Percentiles rank a stretch among this genome's conserved stretches.
Evolutionary conservation across 1,139 yeast genomes (phyloP).

Genomic region (Yamadazyma pseudoaaseri): DNA sequence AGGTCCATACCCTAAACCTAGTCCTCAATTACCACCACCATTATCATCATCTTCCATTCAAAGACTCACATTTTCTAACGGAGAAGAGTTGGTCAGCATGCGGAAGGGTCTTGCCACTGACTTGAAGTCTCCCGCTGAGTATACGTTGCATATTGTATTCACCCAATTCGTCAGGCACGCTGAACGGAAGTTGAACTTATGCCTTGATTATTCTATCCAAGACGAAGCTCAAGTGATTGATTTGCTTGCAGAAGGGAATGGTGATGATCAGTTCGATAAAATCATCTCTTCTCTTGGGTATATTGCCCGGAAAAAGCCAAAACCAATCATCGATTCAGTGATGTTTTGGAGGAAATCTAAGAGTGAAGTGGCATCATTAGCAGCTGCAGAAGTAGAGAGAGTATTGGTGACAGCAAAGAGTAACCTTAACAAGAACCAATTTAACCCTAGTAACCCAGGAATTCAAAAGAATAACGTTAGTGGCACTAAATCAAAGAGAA

Average conservation of each 20-base stretch:
- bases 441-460: conserved; percentile 12
- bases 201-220: conserved; percentile 65
- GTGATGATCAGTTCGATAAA: conserved; percentile 81
- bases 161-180: conserved; percentile 95
- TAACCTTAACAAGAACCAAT: conserved; percentile 11
- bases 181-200: conserved; percentile 75
- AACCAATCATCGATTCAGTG: conserved; percentile 94
- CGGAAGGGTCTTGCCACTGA: conserved; percentile 58
- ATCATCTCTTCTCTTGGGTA: conserved; percentile 85
- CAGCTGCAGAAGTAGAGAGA: conserved; percentile 60
- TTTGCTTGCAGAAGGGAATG: conserved; percentile 75
- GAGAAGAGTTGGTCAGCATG: conserved; percentile 33
- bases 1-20: conserved; percentile 18
- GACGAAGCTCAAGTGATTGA: conserved; percentile 82
- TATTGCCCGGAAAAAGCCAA: conserved; percentile 86
- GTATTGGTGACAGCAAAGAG: conserved; percentile 24
- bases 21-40: conserved; percentile 40
- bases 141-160: conserved; percentile 88
- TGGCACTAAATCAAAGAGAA: conserved; percentile 30
- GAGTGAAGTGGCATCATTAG: conserved; percentile 79
- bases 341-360: conserved; percentile 97
- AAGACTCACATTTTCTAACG: conserved; percentile 27
- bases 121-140: conserved; percentile 83
- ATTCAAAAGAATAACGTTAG: conserved; percentile 12
- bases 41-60: conserved; percentile 23